Base-by-base conservation (phyloP, 75 land plant genomes). In the Picea sitchensis region DNA sequence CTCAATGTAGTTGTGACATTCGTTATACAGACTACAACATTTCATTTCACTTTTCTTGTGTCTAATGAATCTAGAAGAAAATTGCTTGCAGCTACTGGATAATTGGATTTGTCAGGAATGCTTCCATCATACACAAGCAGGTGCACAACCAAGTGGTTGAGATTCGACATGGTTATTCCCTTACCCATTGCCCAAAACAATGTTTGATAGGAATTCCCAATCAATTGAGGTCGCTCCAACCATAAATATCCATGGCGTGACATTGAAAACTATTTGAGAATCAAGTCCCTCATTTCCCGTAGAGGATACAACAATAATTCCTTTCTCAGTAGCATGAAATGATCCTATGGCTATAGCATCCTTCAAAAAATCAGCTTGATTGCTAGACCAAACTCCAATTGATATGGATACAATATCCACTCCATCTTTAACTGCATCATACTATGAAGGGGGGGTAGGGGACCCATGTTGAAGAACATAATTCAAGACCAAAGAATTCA, bases 381-480 rank as follows among this genome's bases (percentile, higher is more conserved):
- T 51, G 3, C 92, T 92, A 11, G 88, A 83, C 31, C 62, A 72
- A 4, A 69, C 44, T 9, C 93, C 95, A 1, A 89, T 67, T 0
- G 93, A 93, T 11, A 84, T 79, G 58, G 95, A 89, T 18, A 95
- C 79, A 13, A 95, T 84, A 23, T 84, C n/a, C 14, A 90, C 91
- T 4, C 93, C 93, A 58, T 91, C 91, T 13, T 15, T 14, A 34
- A 91, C 18, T 23, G 89, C 93, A 30, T 84, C 89, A 31, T 91
- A 26, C 26, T 26, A 26, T 26, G 26, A 26, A 26, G 26, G 26
- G 26, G 26, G 26, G 26, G 26, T 26, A 26, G 26, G 26, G 26
- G 26, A 26, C 26, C 26, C 26, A 26, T 26, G 26, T 26, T 26
- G 26, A 26, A 26, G 26, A 26, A 26, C 0, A 26, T 26, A 26